These are phyloP conservation scores for Angomonas deanei DNA, from an alignment of 208 protist genomes.

Conservation along the genomic window DNA sequence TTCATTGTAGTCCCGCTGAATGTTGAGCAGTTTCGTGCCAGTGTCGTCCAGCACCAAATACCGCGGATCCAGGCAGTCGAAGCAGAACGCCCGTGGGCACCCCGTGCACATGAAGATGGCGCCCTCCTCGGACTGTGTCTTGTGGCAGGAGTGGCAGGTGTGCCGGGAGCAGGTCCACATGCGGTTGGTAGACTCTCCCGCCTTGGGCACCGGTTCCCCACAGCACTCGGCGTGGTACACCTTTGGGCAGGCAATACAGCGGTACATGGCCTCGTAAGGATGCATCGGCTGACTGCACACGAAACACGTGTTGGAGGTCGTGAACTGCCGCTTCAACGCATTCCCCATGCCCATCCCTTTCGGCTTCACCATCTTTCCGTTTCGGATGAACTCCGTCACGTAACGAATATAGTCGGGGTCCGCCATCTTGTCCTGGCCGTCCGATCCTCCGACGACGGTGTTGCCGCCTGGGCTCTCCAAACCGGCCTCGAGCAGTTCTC, in stretches of 20 bases:
- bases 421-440: slow-evolving; percentile 41
- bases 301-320: slow-evolving; percentile 60
- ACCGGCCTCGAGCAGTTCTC: background rate
- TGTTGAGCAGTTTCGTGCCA: slow-evolving; percentile 49
- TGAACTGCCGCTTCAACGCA: background rate
- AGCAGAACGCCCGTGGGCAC: slow-evolving; percentile 79
- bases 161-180: slow-evolving; percentile 77
- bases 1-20: slow-evolving; percentile 49
- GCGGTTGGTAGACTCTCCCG: slow-evolving; percentile 27
- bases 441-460: background rate
- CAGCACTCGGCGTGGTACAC: slow-evolving; percentile 79
- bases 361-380: background rate
- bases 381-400: background rate
- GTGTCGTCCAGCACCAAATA: slow-evolving; percentile 69
- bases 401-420: slow-evolving; percentile 30
- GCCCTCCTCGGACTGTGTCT: slow-evolving; percentile 49
- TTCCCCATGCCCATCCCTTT: background rate
- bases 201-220: slow-evolving; percentile 28
- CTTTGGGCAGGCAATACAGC: slow-evolving; percentile 77
- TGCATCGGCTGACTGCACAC: slow-evolving; percentile 74
- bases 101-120: slow-evolving; percentile 80
- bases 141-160: slow-evolving; percentile 52
- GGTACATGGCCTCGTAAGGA: slow-evolving; percentile 72
- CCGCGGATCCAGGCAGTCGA: slow-evolving; percentile 77
- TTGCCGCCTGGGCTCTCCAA: background rate